Evolutionary conservation across 768 basidiomycete species (phyloP).

Genomic region (Naganishia friedmannii): DNA sequence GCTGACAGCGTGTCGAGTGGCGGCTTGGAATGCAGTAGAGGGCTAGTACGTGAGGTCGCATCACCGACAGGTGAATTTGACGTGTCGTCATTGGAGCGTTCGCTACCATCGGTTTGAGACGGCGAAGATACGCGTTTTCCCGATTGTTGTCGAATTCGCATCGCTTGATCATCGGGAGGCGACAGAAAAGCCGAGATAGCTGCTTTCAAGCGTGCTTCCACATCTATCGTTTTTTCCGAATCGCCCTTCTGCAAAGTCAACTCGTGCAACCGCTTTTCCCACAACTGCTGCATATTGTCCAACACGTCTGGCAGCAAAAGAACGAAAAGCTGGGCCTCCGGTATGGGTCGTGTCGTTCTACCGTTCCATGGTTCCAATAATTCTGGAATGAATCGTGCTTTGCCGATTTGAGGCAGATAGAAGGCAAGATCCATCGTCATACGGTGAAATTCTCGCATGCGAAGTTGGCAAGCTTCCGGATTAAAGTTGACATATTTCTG

Average conservation of each 20-base stretch:
- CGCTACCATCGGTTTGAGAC: background rate
- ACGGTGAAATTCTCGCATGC: background rate
- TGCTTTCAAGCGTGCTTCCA: slow-evolving; percentile 6
- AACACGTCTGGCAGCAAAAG: slow-evolving; percentile 17
- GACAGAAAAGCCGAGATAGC: slow-evolving; percentile 10
- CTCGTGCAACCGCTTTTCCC: slow-evolving; percentile 5
- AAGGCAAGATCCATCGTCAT: slow-evolving; percentile 13
- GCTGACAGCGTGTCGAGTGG: too few relatives aligned
- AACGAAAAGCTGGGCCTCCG: slow-evolving; percentile 5
- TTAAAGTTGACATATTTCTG: slow-evolving; percentile 11
- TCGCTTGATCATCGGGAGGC: background rate
- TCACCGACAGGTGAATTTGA: too few relatives aligned
- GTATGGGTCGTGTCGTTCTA: background rate
- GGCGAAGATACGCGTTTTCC: background rate
- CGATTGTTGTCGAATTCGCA: background rate
- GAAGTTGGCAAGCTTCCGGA: slow-evolving; percentile 1
- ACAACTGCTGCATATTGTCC: slow-evolving; percentile 10
- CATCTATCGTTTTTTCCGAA: background rate
- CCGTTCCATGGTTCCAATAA: slow-evolving; percentile 4
- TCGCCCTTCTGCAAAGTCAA: background rate
- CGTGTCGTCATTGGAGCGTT: background rate
- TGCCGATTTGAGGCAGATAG: slow-evolving; percentile 18
- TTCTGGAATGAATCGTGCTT: slow-evolving; percentile 14
- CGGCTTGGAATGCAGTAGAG: too few relatives aligned
- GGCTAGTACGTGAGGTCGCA: too few relatives aligned